Evolutionary conservation across 2,329 filamentous ascomycete species (phyloP).

Genomic region (Emericellopsis cladophorae): DNA sequence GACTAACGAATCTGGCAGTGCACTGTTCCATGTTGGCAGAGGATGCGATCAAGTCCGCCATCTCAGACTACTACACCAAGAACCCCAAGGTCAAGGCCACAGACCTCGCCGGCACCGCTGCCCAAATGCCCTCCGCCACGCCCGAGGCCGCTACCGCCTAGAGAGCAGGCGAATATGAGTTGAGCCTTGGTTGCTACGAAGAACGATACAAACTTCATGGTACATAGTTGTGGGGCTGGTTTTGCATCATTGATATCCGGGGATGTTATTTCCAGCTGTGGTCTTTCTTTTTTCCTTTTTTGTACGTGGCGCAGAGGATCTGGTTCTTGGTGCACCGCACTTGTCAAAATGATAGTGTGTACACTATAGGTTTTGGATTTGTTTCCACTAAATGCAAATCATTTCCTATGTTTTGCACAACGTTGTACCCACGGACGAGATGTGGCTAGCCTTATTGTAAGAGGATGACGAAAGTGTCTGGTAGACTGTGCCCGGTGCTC

Average conservation of each 20-base stretch:
- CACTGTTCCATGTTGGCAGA: conserved; percentile 89
- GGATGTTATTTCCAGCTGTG: neutral
- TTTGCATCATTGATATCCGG: neutral
- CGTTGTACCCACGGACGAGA: too few species aligned
- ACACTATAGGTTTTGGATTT: too few species aligned
- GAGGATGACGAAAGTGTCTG: neutral
- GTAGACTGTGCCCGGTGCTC: neutral
- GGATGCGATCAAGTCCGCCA: conserved; percentile 83
- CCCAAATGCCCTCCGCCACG: conserved; percentile 4
- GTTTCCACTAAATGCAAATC: too few species aligned
- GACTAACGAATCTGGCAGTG: conserved; percentile 31
- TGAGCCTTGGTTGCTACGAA: too few species aligned
- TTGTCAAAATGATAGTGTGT: neutral
- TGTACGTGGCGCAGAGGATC: neutral
- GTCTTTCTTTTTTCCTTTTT: neutral
- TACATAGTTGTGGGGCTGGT: neutral
- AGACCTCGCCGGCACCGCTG: conserved; percentile 60
- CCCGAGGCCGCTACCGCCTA: conserved; percentile 1
- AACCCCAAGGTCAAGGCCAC: conserved; percentile 44
- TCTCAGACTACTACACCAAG: conserved; percentile 83
- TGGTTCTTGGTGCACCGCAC: neutral
- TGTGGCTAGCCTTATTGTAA: too few species aligned
- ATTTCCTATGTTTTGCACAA: too few species aligned
- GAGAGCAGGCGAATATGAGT: too few species aligned
- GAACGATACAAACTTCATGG: neutral